Evolutionary conservation across 176 grass and related monocot genomes (phyloP), one percentile per base, ranked within the genome.

Genomic region (Leersia perrieri): DNA sequence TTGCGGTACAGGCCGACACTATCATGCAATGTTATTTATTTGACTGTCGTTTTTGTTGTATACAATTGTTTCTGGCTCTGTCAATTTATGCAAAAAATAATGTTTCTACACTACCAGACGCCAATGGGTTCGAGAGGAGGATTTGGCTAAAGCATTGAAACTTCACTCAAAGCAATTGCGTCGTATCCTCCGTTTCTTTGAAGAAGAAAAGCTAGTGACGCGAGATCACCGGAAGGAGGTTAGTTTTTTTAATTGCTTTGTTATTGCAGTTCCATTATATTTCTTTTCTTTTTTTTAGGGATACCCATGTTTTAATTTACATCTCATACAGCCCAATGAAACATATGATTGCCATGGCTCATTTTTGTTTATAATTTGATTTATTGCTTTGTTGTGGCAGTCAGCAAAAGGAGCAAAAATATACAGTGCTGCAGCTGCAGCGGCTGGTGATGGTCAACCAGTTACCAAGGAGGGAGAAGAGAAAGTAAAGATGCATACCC

Each of bases 191-290:
- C 88, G 92, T 12, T 95, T 99, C 86, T 95, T 99, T 86, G 92
- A 99, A 86, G 96, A 99, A 76, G 96, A 99, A 76, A 99, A 95
- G 47, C 63, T 99, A 77, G 86, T 99, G 66, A 93, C 89, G 31
- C 91, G 96, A 74, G 96, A 91, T 80, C 96, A 99, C 82, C 84
- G 92, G 25, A 99, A 99, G 79, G 96, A 99, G 96, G 96, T 98
- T 75, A 84, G 61, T 84, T 57, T 74, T 87, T 25, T 79, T 70
- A 15, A 15, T 64, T 79, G 41, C 29, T 72, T 9, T 44, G 28
- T 78, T 83, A 27, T 75, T 70, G 28, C 18, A 25, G 33, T 47
- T 60, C n/a, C 66, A 42, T n/a, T 53, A 53, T 53, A 63, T 25
- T 10, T 44, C 4, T 7, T 65, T 67, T 51, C 57, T 0, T 45